Conservation (phyloP, 768 basidiomycete species). For the Infundibulicybe gibba region DNA sequence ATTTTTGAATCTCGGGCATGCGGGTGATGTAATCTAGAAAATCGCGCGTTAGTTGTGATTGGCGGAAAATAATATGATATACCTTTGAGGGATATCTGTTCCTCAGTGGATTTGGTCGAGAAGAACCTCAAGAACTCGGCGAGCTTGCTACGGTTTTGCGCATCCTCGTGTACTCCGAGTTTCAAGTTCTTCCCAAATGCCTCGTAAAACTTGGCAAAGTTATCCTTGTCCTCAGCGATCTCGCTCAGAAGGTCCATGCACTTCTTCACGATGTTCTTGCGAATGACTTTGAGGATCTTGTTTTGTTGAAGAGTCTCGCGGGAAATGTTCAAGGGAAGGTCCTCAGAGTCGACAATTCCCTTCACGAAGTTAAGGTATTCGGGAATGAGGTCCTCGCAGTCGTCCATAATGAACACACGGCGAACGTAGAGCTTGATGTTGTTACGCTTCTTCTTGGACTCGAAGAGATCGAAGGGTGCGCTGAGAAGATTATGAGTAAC, state of each 20-base stretch:
- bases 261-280: constrained; percentile 99
- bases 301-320: constrained; percentile 99
- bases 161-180: constrained; percentile 98
- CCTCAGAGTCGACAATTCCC: constrained; percentile 99
- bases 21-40: constrained; percentile 93
- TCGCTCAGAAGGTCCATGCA: constrained; percentile 91
- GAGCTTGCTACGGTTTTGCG: constrained; percentile 98
- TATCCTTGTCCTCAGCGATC: constrained; percentile 99
- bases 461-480: constrained; percentile 99
- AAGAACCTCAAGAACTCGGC: constrained; percentile 98
- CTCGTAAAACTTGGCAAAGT: constrained; percentile 95
- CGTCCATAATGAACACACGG: constrained; percentile 99
- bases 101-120: constrained; percentile 92
- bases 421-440: constrained; percentile 99
- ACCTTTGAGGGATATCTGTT: constrained; percentile 94
- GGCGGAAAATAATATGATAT: constrained; percentile 1
- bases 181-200: constrained; percentile 99
- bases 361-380: constrained; percentile 99
- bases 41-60: neutral
- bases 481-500: constrained; percentile 31
- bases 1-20: constrained; percentile 98
- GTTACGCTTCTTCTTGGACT: constrained; percentile 99
- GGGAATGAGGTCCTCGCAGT: constrained; percentile 98
- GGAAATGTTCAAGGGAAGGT: constrained; percentile 99
- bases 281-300: constrained; percentile 99